Evolutionary conservation across 176 grass and related monocot species (phyloP), one percentile per base, ranked within the genome.

Genomic region (Pharus latifolius): DNA sequence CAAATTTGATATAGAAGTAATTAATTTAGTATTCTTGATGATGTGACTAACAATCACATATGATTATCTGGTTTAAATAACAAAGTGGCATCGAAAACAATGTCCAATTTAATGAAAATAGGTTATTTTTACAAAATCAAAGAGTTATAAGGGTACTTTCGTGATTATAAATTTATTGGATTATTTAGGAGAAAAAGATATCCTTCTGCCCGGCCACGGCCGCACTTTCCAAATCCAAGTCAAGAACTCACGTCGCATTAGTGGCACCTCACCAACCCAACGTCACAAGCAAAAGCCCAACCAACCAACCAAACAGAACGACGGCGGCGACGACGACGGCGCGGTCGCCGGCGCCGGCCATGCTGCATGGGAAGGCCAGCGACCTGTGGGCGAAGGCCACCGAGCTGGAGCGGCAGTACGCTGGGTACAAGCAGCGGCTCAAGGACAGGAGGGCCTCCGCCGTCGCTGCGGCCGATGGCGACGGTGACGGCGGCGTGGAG

Each of bases 361-460:
- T 47, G 64, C 26, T 0, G 53, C 60, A 10, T 2, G 67, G 41
- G 3, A n/a, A 22, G 1, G 31, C 17, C 4, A 64, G 53, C 23
- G 69, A 67, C n/a, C 78, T 92, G 6, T 79, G 85, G 85, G 89
- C 81, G 26, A 84, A 72, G 84, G 78, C 59, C 8, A 73, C 66
- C 27, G 78, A 87, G 78, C 73, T 87, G 73, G 84, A 87, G 84
- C 71, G 72, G 2, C 78, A 77, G 58, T 92, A 88, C 33, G 77
- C 70, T 0, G 75, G 84, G 24, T 92, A 88, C 85, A 88, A 82
- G 60, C 77, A 70, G 52, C 73, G 69, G 7, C 38, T 81, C 32
- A 49, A 71, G 31, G 78, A 51, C 49, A 12, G 43, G 64, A 48
- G 24, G 49, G 20, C 51, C 14, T 4, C 38, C 0, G 62, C 41